Base-by-base conservation (phyloP, 768 basidiomycete species). In the Pholiota conissans region DNA sequence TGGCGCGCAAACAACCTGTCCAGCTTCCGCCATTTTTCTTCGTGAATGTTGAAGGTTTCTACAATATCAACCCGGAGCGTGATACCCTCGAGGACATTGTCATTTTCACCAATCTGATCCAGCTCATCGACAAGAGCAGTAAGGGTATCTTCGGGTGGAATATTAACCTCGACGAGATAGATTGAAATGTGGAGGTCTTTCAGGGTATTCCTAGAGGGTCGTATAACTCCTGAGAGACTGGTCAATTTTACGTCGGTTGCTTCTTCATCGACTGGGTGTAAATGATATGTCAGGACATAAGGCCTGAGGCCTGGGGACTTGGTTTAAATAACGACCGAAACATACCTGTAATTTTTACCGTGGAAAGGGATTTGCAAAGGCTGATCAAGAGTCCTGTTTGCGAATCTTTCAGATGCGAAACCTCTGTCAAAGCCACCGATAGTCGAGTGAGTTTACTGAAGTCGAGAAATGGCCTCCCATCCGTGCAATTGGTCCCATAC, bases 391-490 rank as follows among this genome's bases (percentile, higher is more conserved):
- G 30, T 35, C 30, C 18, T n/a, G 45, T 26, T 6, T n/a, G n/a
- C n/a, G n/a, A n/a, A n/a, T 26, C 45, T 24, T 55, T 20, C 2
- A n/a, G 24, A 16, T 55, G 45, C 5, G 27, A 11, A 9, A 34
- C n/a, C 10, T 22, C 35, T 20, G 24, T 27, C 11, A 46, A 10
- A 14, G 8, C 7, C 32, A 37, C 6, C 24, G 49, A 28, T 10
- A 59, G 40, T 14, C 24, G 49, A 10, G 49, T 28, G 10, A 60
- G 49, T 16, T 14, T 40, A 2, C 24, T 27, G 28, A 59, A 59
- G 37, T 59, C 54, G 30, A 59, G 30, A 32, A 59, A 30, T 1
- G 58, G 37, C n/a, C 34, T 16, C 22, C 58, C 58, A 56, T 59
- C 47, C 5, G 18, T 7, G 16, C n/a, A n/a, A n/a, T n/a, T n/a